phyloP scores from a whole-genome alignment of 2,329 filamentous ascomycete genomes.

The Colletotrichum abscissum region DNA sequence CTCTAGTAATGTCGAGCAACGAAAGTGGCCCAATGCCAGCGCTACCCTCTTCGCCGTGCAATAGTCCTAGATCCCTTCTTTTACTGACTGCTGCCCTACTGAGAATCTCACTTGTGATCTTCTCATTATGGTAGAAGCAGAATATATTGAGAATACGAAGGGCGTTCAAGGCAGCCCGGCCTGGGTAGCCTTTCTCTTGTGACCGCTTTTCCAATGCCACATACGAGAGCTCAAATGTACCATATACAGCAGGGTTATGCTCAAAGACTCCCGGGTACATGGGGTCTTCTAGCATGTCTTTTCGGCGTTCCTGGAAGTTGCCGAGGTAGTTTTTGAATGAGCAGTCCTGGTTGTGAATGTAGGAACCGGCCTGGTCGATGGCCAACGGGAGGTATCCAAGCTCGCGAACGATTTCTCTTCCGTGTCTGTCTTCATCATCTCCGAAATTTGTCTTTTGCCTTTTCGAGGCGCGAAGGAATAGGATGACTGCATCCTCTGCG shows the following conservation, averaged over 20 bases:
- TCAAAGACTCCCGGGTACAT: conserved; percentile 27
- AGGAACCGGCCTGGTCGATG: conserved; percentile 41
- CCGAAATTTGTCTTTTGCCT: neutral
- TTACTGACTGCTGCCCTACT: no score
- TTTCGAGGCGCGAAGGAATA: neutral
- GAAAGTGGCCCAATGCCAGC: no score
- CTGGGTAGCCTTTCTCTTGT: no score
- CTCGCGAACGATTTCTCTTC: conserved; percentile 32
- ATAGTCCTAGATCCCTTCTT: no score
- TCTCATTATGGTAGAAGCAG: conserved; percentile 44
- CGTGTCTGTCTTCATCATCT: neutral
- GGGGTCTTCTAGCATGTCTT: conserved; percentile 22
- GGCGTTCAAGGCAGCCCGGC: conserved; percentile 34
- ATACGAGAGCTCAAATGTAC: conserved; percentile 42
- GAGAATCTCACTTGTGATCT: no score
- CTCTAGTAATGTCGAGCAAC: accelerated
- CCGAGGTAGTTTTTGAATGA: conserved; percentile 35
- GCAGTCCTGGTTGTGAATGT: conserved; percentile 26
- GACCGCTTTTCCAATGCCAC: conserved; percentile 24
- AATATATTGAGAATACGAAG: conserved; percentile 41
- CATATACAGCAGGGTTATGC: conserved; percentile 38
- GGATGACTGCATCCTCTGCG: neutral
- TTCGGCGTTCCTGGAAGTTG: conserved; percentile 12
- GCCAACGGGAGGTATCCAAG: conserved; percentile 44
- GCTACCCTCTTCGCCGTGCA: no score